Evolutionary conservation across 2,329 filamentous ascomycete species (phyloP).

Genomic region (Neofusicoccum cordaticola): DNA sequence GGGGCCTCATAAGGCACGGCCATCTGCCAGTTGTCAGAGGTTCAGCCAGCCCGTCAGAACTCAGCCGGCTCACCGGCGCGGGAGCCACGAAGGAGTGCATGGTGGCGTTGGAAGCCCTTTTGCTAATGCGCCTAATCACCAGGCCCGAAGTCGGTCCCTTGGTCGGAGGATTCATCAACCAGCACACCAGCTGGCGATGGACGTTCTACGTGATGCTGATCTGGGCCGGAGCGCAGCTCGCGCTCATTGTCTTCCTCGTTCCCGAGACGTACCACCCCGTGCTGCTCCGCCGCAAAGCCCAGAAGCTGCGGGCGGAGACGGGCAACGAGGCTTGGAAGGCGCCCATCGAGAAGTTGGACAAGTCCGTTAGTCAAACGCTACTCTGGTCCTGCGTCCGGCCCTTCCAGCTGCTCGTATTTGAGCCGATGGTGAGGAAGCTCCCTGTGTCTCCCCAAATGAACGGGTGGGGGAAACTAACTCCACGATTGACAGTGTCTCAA

Average conservation of each 20-base stretch:
- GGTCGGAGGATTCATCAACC: conserved; percentile 79
- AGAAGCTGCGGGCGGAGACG: conserved; percentile 66
- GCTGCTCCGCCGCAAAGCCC: conserved; percentile 70
- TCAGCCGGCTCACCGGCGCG: conserved; percentile 10
- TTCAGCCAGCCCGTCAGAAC: conserved; percentile 12
- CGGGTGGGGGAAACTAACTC: conserved; percentile 27
- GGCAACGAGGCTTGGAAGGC: conserved; percentile 75
- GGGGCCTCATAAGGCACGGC: neutral
- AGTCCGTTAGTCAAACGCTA: conserved; percentile 59
- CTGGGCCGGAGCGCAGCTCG: conserved; percentile 65
- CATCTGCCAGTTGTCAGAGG: neutral
- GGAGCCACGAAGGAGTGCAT: conserved; percentile 3
- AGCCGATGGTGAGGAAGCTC: conserved; percentile 64
- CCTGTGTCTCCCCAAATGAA: neutral
- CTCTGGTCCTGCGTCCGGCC: conserved; percentile 59
- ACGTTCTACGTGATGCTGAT: conserved; percentile 76
- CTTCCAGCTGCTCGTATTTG: conserved; percentile 73
- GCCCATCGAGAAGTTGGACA: conserved; percentile 69
- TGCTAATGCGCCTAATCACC: conserved; percentile 27
- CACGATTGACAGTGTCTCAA: conserved; percentile 55
- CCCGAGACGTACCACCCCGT: conserved; percentile 83
- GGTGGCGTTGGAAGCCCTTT: neutral
- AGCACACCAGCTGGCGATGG: conserved; percentile 62
- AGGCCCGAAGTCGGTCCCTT: conserved; percentile 57
- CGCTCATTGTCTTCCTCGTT: conserved; percentile 67